Base-by-base conservation (phyloP, 345 rosid genomes). In the Viola odorata region DNA sequence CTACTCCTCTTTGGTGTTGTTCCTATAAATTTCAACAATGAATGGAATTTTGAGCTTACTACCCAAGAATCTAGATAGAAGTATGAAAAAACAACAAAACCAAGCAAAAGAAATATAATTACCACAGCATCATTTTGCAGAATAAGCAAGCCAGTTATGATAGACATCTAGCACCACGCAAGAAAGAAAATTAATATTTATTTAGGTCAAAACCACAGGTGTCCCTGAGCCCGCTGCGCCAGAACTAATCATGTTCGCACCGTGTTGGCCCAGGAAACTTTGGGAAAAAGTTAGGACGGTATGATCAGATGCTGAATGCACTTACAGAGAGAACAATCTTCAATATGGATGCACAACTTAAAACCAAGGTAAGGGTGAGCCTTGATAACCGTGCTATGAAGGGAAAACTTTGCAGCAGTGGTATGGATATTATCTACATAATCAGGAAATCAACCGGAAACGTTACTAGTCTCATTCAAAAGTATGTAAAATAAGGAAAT, bases 321-420 rank as follows among this genome's bases (percentile, higher is more conserved):
- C 95, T 76, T 75, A 86, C 99, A 40, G 82, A 47, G 39, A 95
- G 69, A 50, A 78, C 72, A 67, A 71, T 88, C 86, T 85, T 94
- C 37, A 73, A 16, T 15, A 83, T 54, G 0, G 95, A 94, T 57
- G 95, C 96, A 54, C 74, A 78, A 58, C 80, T 88, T 52, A 88
- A 6, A 39, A 77, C 6, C 37, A 86, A 17, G 56, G 66, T 64
- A 54, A 86, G 92, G 66, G 71, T 64, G 55, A 88, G 39, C 40
- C 99, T 97, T 1, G 91, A 77, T 52, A 88, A 55, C 84, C 71
- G 58, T 53, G 87, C 88, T 64, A 91, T 82, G 37, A 78, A 73
- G 55, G 92, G 82, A 71, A 80, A 91, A 66, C 82, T 56, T 69
- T 91, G 53, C 74, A 94, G 67, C 7, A 91, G 54, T 41, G 83